Evolutionary conservation across 768 basidiomycete genomes (phyloP), one percentile per base, ranked within the genome.

Genomic region (Suillus occidentalis): DNA sequence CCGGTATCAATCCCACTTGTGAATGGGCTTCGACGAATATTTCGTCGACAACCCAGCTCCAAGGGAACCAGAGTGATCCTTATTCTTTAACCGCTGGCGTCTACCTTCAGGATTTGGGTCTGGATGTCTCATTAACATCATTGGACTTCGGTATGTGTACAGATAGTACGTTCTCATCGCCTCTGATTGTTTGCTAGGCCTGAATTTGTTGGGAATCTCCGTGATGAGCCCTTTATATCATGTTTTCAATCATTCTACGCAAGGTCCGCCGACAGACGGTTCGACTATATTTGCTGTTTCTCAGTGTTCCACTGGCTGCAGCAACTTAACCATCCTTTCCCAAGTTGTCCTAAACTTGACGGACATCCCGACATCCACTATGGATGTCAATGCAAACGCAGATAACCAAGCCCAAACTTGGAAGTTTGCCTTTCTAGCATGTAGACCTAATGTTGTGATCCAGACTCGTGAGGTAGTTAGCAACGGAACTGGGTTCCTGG

Each of bases 11-110:
- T 31, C 74, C 74, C 1, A 56, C 59, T 4, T 75, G 74, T 56
- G 70, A 67, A n/a, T 75, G 72, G 73, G 63, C 73, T 34, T 62
- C 66, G 14, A 76, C 75, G 7, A 74, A 76, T 55, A 45, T 75
- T 18, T 70, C 70, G 4, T 1, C 65, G 6, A 49, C 68, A 6
- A 13, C 75, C 1, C 43, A 67, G 45, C 7, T 70, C 13, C 40
- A 68, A 12, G 1, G 22, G 39, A 75, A 75, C 10, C 62, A 47
- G 20, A 45, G 49, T 40, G 55, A 14, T 43, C 40, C 14, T 8
- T 1, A 42, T 7, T 16, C 2, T 12, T 6, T 50, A 28, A 36
- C 58, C 43, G 57, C 64, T 49, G 71, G 68, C 10, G 67, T 64
- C 22, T 63, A 67, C 52, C 69, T 74, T 12, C 8, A 14, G 25